Evolutionary conservation across 805 yeast genomes (phyloP).

Genomic region (Metschnikowia sp.): DNA sequence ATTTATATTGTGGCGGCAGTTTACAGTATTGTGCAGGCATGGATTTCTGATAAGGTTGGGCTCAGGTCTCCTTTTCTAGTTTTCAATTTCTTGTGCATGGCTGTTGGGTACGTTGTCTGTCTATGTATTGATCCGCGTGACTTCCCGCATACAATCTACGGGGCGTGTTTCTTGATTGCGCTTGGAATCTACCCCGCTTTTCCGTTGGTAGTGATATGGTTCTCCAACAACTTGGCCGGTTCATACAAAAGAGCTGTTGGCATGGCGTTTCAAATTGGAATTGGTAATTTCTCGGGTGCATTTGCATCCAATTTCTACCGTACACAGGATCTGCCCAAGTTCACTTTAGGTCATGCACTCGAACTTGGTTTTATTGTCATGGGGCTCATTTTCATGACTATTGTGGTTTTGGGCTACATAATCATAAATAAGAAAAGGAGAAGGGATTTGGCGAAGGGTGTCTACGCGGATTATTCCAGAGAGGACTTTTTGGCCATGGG

Average conservation of each 20-base stretch:
- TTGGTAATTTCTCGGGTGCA: conserved; percentile 39
- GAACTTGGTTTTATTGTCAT: conserved; percentile 29
- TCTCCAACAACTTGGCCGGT: conserved; percentile 34
- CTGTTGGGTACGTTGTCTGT: conserved; percentile 30
- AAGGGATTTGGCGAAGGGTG: conserved; percentile 19
- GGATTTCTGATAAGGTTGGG: conserved; percentile 24
- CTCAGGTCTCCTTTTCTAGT: conserved; percentile 29
- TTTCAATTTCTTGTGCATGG: conserved; percentile 23
- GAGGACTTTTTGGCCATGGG: conserved; percentile 37
- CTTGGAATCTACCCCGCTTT: conserved; percentile 29
- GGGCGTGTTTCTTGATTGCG: conserved; percentile 28
- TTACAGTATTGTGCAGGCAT: conserved; percentile 27
- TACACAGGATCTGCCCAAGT: conserved; percentile 25
- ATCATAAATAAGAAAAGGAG: conserved; percentile 8
- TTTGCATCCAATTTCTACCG: conserved; percentile 33
- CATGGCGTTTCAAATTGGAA: conserved; percentile 38
- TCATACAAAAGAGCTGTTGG: conserved; percentile 37
- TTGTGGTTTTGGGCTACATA: not conserved
- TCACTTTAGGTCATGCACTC: conserved; percentile 29
- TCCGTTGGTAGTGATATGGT: conserved; percentile 34
- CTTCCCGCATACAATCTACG: conserved; percentile 27
- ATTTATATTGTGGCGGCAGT: conserved; percentile 36
- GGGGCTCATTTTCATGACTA: conserved; percentile 18
- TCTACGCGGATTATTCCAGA: conserved; percentile 24
- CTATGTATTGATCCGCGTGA: conserved; percentile 20